A percentile compares a stretch with the other conserved stretches of the same genome.
phyloP scores from a whole-genome alignment of 192 early-diverging fungal genomes.

The Phlyctochytrium planicorne region DNA sequence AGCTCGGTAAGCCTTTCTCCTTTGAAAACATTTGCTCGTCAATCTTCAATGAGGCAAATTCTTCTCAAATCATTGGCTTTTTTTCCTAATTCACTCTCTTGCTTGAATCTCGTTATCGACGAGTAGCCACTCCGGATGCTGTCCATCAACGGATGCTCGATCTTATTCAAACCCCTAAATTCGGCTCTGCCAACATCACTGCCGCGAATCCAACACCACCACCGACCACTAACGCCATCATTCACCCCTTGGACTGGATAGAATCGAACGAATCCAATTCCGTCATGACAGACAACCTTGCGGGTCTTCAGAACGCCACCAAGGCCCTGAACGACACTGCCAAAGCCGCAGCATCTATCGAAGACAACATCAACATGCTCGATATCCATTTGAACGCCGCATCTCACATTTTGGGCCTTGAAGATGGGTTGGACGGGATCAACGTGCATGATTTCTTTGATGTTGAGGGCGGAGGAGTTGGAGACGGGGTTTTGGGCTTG shows the following conservation, averaged over 20 bases:
- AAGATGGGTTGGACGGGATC: too few relatives aligned
- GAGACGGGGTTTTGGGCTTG: background rate
- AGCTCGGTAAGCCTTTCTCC: too few relatives aligned
- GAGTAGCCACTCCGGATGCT: too few relatives aligned
- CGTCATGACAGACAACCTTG: background rate
- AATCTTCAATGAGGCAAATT: too few relatives aligned
- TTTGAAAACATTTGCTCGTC: too few relatives aligned
- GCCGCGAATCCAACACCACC: background rate
- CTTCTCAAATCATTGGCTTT: too few relatives aligned
- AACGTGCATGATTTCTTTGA: slow-evolving; percentile 22
- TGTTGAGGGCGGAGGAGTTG: background rate
- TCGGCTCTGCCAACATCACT: background rate
- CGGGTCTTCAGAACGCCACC: slow-evolving; percentile 8
- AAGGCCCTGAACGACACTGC: slow-evolving; percentile 8
- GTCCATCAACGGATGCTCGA: slow-evolving; percentile 25
- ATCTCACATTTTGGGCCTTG: slow-evolving; percentile 16
- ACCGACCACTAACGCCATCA: background rate
- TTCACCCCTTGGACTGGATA: background rate
- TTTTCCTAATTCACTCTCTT: too few relatives aligned
- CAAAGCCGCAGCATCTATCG: slow-evolving; percentile 25
- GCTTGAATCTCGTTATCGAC: too few relatives aligned
- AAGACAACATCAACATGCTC: slow-evolving; percentile 45
- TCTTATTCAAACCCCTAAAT: slow-evolving; percentile 12
- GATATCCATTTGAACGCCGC: slow-evolving; percentile 34
- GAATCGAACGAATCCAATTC: too few relatives aligned